phyloP scores from a whole-genome alignment of 2,329 filamentous ascomycete species.

The Fusarium nelsonii region DNA sequence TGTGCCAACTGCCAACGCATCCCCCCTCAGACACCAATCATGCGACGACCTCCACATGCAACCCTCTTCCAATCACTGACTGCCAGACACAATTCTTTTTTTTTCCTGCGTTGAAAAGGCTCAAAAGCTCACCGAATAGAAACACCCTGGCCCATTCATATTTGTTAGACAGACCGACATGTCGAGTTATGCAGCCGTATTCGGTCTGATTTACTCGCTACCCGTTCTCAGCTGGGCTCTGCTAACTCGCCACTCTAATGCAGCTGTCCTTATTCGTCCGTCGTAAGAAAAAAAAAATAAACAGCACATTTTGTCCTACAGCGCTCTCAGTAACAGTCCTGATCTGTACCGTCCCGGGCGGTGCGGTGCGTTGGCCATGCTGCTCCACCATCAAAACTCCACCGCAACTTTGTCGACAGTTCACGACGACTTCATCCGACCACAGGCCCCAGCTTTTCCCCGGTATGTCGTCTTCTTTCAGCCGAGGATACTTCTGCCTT shows the following conservation, averaged over 20 bases:
- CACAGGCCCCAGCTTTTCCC: constrained; percentile 31
- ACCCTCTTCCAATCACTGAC: constrained; percentile 41
- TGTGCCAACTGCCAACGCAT: constrained; percentile 47
- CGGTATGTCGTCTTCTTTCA: constrained; percentile 37
- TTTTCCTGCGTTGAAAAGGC: constrained; percentile 13
- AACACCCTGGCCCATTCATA: constrained; percentile 26
- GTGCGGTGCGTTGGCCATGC: constrained; percentile 43
- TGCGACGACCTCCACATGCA: constrained; percentile 42
- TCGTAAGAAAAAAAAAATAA: not conserved
- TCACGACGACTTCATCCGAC: constrained; percentile 39
- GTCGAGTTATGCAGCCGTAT: constrained; percentile 37
- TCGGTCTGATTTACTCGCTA: constrained; percentile 7
- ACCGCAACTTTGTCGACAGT: constrained; percentile 42
- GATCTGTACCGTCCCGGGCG: constrained; percentile 19
- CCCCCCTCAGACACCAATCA: constrained; percentile 49
- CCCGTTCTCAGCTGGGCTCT: constrained; percentile 31
- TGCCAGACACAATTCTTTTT: constrained; percentile 38
- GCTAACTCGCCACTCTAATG: constrained; percentile 29
- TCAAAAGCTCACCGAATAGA: constrained; percentile 26
- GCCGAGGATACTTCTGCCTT: constrained; percentile 31
- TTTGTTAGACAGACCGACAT: constrained; percentile 42
- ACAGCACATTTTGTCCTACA: constrained; percentile 30
- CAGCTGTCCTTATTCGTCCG: constrained; percentile 22
- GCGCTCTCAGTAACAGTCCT: not conserved
- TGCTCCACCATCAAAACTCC: constrained; percentile 40